Evolutionary conservation across 768 basidiomycete genomes (phyloP).

Genomic region (Fistulinella prunicolor): DNA sequence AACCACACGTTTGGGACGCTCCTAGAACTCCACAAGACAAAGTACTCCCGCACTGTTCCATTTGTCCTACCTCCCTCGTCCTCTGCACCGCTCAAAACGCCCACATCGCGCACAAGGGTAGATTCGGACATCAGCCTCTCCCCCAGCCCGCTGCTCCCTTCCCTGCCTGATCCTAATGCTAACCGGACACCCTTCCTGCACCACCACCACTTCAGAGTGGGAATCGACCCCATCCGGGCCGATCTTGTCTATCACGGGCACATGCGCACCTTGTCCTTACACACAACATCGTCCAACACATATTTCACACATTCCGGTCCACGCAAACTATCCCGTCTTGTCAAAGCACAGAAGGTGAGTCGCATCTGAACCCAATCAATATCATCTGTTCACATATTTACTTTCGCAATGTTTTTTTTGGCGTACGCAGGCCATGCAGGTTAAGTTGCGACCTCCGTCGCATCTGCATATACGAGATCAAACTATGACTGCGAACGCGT

Average conservation of each 20-base stretch:
- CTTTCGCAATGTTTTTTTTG: too few species aligned
- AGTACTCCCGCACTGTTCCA: conserved; percentile 54
- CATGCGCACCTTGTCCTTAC: conserved; percentile 14
- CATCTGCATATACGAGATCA: too few species aligned
- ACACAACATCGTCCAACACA: background rate
- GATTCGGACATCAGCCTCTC: background rate
- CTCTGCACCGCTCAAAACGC: conserved; percentile 19
- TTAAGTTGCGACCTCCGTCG: conserved; percentile 68
- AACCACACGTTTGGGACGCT: background rate
- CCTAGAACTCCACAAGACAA: conserved; percentile 1
- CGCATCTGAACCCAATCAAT: background rate
- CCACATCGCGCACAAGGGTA: too few species aligned
- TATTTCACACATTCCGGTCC: background rate
- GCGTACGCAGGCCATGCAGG: too few species aligned
- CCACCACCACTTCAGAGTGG: too few species aligned
- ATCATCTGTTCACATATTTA: too few species aligned
- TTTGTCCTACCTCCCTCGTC: too few species aligned
- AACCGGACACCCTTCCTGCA: too few species aligned
- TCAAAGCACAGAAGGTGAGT: conserved; percentile 5
- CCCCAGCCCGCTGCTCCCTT: background rate
- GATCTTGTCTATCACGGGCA: background rate
- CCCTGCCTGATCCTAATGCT: background rate
- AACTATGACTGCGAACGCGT: too few species aligned
- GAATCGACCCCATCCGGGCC: background rate
- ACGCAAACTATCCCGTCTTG: background rate